These are phyloP conservation scores for Lunularia cruciata DNA, from an alignment of 225 moss, liverwort and hornwort genomes.

Conservation along the genomic window DNA sequence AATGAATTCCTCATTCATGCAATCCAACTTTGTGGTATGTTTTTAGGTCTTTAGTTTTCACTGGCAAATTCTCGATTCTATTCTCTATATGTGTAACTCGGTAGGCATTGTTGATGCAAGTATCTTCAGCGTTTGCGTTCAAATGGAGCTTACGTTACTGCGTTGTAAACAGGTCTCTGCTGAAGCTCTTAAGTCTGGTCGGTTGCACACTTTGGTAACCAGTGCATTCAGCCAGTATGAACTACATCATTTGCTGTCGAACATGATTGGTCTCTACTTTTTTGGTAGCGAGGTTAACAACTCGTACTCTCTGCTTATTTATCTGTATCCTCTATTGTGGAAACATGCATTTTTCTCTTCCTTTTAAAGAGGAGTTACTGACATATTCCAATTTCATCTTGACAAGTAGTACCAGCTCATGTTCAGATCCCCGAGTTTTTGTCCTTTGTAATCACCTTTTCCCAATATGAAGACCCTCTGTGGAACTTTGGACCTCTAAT, in stretches of 20 bases:
- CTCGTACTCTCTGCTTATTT: background rate
- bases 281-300: conserved; percentile 68
- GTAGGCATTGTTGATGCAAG: background rate
- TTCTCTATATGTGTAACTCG: background rate
- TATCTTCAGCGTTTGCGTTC: background rate
- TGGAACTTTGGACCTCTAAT: background rate
- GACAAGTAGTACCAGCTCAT: no score
- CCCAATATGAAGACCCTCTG: background rate
- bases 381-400: no score
- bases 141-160: no score
- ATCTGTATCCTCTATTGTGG: no score
- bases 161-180: conserved; percentile 53
- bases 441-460: background rate
- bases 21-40: conserved; percentile 65
- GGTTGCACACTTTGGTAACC: conserved; percentile 78
- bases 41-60: background rate
- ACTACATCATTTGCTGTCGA: conserved; percentile 74
- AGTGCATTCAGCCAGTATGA: conserved; percentile 79
- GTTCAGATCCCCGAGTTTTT: background rate
- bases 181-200: conserved; percentile 63
- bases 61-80: background rate
- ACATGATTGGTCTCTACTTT: conserved; percentile 98
- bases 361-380: no score
- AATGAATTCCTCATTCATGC: conserved; percentile 59
- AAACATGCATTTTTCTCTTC: no score